These are phyloP conservation scores for Exserohilum rostratum DNA, from an alignment of 2,329 filamentous ascomycete genomes.

Conservation along the genomic window DNA sequence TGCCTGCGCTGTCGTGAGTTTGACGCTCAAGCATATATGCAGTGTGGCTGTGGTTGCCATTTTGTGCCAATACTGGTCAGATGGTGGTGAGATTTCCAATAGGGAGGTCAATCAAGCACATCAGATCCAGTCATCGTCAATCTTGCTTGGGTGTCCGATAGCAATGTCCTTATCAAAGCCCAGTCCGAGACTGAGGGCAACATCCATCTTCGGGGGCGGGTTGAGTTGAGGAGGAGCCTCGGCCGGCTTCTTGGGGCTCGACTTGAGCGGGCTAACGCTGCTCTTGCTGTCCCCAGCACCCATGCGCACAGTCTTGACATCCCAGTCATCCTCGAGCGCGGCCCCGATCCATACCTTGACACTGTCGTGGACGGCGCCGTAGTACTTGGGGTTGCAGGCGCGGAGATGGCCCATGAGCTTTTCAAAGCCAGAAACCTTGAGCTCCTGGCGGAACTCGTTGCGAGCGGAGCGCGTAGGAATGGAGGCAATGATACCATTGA, in stretches of 20 bases:
- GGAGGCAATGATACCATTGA: slow-evolving; percentile 88
- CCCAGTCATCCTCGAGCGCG: slow-evolving; percentile 86
- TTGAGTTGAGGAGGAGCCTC: slow-evolving; percentile 47
- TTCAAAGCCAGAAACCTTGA: slow-evolving; percentile 87
- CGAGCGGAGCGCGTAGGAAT: slow-evolving; percentile 72
- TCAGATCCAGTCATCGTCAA: slow-evolving; percentile 45
- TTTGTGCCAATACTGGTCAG: too few species aligned
- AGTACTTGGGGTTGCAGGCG: slow-evolving; percentile 97
- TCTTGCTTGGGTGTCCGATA: slow-evolving; percentile 19
- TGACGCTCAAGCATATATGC: neutral
- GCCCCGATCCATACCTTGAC: slow-evolving; percentile 90
- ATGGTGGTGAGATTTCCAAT: neutral
- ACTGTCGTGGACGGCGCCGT: slow-evolving; percentile 87
- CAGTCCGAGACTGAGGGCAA: slow-evolving; percentile 36
- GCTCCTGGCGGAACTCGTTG: slow-evolving; percentile 76
- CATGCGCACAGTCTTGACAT: slow-evolving; percentile 78
- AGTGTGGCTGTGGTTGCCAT: neutral
- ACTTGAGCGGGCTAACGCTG: slow-evolving; percentile 42
- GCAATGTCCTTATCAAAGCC: slow-evolving; percentile 41
- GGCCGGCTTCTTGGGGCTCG: slow-evolving; percentile 51
- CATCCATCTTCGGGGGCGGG: slow-evolving; percentile 47
- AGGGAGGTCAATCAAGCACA: neutral
- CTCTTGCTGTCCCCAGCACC: slow-evolving; percentile 57
- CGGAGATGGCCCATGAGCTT: slow-evolving; percentile 83
- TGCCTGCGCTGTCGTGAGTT: neutral